Base-by-base conservation (phyloP, 306 rosid genomes). In the Cyamopsis tetragonoloba region DNA sequence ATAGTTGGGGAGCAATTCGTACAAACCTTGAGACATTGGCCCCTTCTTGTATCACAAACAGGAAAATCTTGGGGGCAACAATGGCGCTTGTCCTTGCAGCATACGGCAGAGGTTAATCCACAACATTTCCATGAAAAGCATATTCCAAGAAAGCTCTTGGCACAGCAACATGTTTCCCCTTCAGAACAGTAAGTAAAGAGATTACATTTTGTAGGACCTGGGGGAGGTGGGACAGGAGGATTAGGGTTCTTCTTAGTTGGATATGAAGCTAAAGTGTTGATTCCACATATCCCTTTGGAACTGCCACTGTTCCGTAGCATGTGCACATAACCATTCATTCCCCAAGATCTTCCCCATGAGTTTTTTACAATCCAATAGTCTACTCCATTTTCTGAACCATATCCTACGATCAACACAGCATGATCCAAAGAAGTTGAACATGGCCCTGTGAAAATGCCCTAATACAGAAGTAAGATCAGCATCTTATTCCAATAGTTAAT, bases 361-460 rank as follows among this genome's bases (percentile, higher is more conserved):
- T 92, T 92, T 73, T 92, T 92, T 13, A 86, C 82, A 66, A 92
- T 92, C 96, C 98, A 92, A 68, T 87, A 89, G 64, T 92, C 93
- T 56, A 67, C 73, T 58, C 98, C 98, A 62, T 87, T 81, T 69
- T 86, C 80, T 17, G 96, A 86, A 56, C 88, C 91, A 73, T 89
- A 89, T 57, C 98, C 98, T 47, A 92, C 93, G 26, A 92, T 86
- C 83, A 92, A 77, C 71, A 92, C 96, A 2, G 96, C 96, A 54
- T 92, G 98, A 76, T 92, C 89, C 80, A 92, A 64, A 64, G 84
- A 56, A 67, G 87, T 82, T 46, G 98, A 87, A 80, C 96, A 92
- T 3, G 96, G 96, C 5, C 98, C 98, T 0, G 62, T 72, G 75
- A 92, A 92, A 64, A 92, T 83, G 51, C 98, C 98, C 98, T 92